Evolutionary conservation across 306 rosid species (phyloP), one percentile per base, ranked within the genome.

Genomic region (Bauhinia variegata): DNA sequence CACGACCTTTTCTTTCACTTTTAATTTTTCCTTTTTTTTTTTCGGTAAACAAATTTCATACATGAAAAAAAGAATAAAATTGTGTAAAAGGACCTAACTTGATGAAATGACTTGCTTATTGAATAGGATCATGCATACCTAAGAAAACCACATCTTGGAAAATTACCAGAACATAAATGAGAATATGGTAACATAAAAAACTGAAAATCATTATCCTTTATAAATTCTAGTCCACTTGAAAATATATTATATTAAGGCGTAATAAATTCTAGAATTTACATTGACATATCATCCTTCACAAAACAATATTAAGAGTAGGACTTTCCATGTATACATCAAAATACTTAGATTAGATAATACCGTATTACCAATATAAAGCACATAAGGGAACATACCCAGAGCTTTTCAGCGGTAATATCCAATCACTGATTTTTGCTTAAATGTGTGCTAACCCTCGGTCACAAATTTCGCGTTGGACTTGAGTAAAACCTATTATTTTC

Each of bases 241-340:
- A 67, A 53, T 63, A 53, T 37, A 23, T 23, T 23, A 23, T 23
- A 23, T 23, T 23, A 23, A 23, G 28, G 28, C 28, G 28, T 23
- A 23, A 23, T 1, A 23, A 23, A 2, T 2, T 23, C 28, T 23
- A 39, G 39, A 23, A 23, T 19, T 50, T 58, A 34, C 52, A n/a
- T n/a, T n/a, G n/a, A 34, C 52, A 44, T 73, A 43, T 43, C 10
- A 33, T 54, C 65, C 31, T 23, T 28, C 71, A 19, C 58, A 49
- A 52, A 78, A 67, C 31, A 60, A 38, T 23, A 23, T 23, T 23
- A 23, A 36, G 9, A 36, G 41, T 36, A 36, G 41, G 8, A 43
- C 56, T 65, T 17, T 46, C 52, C 56, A 63, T 46, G 56, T 58
- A 46, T 60, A 69, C 34, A 39, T 55, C 38, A 39, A 60, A 79